Base-by-base conservation (phyloP, 2,329 filamentous ascomycete species). In the Hypoxylon sp. region DNA sequence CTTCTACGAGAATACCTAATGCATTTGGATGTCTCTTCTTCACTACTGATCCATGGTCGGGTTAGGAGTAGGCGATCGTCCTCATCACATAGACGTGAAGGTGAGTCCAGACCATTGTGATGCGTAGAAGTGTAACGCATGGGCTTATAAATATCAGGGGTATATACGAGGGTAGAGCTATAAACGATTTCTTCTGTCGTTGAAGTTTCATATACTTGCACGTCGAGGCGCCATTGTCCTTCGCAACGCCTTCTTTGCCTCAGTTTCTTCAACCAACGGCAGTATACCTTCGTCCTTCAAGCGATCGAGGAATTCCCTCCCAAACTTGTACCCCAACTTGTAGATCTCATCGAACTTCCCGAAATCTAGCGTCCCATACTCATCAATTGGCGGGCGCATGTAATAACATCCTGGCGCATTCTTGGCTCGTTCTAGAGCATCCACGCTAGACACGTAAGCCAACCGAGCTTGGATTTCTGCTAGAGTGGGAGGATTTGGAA, bases 271-370 rank as follows among this genome's bases (percentile, higher is more conserved):
- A 54, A 88, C 85, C 50, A 92, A 75, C 24, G 88, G 88, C 72
- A 99, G 81, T 42, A 91, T 86, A 0, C 95, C 95, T 74, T 97
- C 87, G 42, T 92, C 92, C 76, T 90, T 90, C 78, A 98, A 82
- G 73, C 90, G 87, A 58, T 89, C 88, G 71, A 99, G 80, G 78
- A 91, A 98, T 59, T 93, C 89, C 78, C 92, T 91, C 3, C 94
- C 96, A 76, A 91, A 99, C 60, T 88, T 86, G 80, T 97, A 97
- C 1, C 96, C 97, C 10, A 98, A 87, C 73, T 92, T 86, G 76
- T 97, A 97, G 59, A 99, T 95, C 84, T 99, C 97, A 75, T 98
- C 95, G 79, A 99, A 99, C 80, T 97, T 98, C 68, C 90, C 93
- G 83, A 99, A 99, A 65, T 99, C 96, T 31, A 99, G 83, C 1